phyloP scores from a whole-genome alignment of 108 stramenopile genomes.

The Epithemia pelagica region DNA sequence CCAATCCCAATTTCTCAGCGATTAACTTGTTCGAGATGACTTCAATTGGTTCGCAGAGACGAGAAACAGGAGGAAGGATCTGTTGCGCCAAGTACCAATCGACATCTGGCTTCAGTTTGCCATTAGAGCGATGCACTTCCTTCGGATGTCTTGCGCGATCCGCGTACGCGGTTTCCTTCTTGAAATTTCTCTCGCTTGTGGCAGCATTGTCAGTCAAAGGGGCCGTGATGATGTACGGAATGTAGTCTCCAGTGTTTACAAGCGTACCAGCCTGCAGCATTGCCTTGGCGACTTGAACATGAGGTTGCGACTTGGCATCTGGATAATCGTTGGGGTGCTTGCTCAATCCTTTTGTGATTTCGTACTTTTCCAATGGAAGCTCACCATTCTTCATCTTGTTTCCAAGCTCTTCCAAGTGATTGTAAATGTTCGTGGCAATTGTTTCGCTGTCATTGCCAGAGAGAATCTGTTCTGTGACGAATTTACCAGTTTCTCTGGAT shows the following conservation, averaged over 20 bases:
- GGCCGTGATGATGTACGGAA: conserved; percentile 93
- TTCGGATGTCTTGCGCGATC: conserved; percentile 93
- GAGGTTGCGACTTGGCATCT: conserved; percentile 92
- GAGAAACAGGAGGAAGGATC: conserved; percentile 93
- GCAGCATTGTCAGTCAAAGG: conserved; percentile 24
- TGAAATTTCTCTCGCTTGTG: conserved; percentile 8
- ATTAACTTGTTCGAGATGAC: conserved; percentile 73
- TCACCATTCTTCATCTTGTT: conserved; percentile 76
- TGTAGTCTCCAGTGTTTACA: conserved; percentile 97
- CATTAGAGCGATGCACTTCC: conserved; percentile 79
- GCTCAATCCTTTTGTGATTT: conserved; percentile 98
- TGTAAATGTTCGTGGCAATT: conserved; percentile 84
- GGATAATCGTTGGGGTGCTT: conserved; percentile 99
- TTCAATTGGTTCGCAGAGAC: conserved; percentile 98
- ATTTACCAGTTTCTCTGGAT: conserved; percentile 90
- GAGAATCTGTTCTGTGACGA: conserved; percentile 91
- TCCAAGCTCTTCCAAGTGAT: conserved; percentile 87
- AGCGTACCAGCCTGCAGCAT: conserved; percentile 89
- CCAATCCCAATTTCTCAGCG: conserved; percentile 72
- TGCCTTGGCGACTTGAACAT: conserved; percentile 94
- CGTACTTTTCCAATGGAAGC: conserved; percentile 85
- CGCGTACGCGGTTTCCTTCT: conserved; percentile 40
- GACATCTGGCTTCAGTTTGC: conserved; percentile 76
- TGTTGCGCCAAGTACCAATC: conserved; percentile 98
- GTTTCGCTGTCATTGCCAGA: conserved; percentile 81